phyloP scores from a whole-genome alignment of 1,284 basidiomycete species.

The Boletellus deceptivus region DNA sequence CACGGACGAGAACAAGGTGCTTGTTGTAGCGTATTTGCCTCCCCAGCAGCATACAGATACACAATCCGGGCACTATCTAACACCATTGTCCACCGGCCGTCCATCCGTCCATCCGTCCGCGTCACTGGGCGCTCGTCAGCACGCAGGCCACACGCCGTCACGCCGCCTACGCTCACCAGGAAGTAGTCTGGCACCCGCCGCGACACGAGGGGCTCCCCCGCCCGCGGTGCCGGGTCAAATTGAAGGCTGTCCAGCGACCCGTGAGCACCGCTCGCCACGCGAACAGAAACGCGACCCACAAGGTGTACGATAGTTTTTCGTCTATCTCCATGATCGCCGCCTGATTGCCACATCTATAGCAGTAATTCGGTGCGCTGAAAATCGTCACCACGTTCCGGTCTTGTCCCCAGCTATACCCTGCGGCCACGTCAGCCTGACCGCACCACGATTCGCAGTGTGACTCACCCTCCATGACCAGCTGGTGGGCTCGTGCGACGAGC shows the following conservation, averaged over 20 bases:
- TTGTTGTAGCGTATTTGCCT: conserved; percentile 28
- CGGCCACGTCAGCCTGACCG: conserved; percentile 4
- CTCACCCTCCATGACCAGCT: conserved; percentile 97
- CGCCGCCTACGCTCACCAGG: conserved; percentile 54
- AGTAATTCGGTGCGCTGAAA: conserved; percentile 99
- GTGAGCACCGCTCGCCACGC: conserved; percentile 12
- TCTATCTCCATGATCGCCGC: conserved; percentile 99
- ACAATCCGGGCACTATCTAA: conserved; percentile 25
- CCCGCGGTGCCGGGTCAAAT: conserved; percentile 98
- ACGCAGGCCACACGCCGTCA: not conserved
- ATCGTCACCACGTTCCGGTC: conserved; percentile 99
- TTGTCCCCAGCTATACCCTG: conserved; percentile 95
- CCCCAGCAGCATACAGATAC: conserved; percentile 12
- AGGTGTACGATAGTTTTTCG: conserved; percentile 95
- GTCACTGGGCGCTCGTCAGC: conserved; percentile 18
- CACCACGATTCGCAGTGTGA: conserved; percentile 1
- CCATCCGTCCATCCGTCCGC: conserved; percentile 1
- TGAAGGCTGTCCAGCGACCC: conserved; percentile 69
- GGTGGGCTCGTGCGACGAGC: conserved; percentile 93
- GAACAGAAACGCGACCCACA: conserved; percentile 50
- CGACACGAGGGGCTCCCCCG: conserved; percentile 97
- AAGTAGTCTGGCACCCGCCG: conserved; percentile 98
- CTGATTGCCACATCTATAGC: conserved; percentile 99
- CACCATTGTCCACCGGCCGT: conserved; percentile 12
- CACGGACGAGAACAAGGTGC: conserved; percentile 1